These are phyloP conservation scores for Pholiota adiposa DNA, from an alignment of 1,284 basidiomycete genomes.

Conservation along the genomic window DNA sequence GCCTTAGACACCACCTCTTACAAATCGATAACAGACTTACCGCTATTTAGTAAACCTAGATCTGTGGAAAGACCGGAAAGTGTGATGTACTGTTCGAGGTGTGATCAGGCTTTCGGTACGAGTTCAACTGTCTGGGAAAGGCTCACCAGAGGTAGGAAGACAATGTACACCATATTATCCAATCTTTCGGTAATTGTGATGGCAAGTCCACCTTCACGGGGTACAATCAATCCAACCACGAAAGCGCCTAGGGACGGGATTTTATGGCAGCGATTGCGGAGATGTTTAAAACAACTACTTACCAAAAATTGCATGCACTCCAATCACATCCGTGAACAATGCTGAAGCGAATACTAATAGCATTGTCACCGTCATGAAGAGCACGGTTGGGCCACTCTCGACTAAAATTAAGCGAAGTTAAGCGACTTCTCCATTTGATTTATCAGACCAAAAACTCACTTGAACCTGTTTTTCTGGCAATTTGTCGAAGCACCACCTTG, in stretches of 20 bases:
- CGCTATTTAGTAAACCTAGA: conserved; percentile 81
- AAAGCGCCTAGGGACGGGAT: conserved; percentile 66
- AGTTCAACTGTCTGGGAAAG: background rate
- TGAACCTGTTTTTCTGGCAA: conserved; percentile 80
- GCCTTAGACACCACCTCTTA: conserved; percentile 33
- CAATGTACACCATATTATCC: conserved; percentile 80
- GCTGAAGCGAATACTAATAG: conserved; percentile 84
- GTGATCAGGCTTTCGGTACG: conserved; percentile 5
- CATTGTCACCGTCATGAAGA: conserved; percentile 81
- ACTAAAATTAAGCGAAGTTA: conserved; percentile 34
- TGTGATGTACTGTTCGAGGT: conserved; percentile 75
- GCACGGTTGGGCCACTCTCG: conserved; percentile 76
- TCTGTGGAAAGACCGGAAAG: conserved; percentile 90
- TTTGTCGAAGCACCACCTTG: conserved; percentile 65
- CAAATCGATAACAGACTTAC: conserved; percentile 31
- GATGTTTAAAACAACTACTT: conserved; percentile 22
- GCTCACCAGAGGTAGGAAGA: conserved; percentile 87
- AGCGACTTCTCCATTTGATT: background rate
- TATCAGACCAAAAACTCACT: conserved; percentile 32
- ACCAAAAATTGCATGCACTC: conserved; percentile 92
- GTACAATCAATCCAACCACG: conserved; percentile 89
- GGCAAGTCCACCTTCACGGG: conserved; percentile 85
- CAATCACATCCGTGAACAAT: conserved; percentile 94
- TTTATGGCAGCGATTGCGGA: background rate
- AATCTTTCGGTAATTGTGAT: conserved; percentile 81